Base-by-base conservation (phyloP, 345 rosid species). In the Cochlearia excelsa region DNA sequence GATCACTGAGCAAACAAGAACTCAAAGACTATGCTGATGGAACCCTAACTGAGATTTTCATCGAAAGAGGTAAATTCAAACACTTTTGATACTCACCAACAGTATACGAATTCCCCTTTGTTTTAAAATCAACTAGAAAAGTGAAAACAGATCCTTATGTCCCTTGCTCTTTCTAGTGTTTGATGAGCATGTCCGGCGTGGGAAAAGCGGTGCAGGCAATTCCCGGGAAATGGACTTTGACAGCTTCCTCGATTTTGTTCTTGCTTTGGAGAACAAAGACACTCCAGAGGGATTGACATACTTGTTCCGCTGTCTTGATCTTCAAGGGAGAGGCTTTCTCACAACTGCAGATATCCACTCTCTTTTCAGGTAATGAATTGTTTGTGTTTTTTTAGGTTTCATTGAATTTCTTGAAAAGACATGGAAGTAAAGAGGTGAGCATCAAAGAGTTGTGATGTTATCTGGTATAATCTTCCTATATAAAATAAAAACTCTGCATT, bases 391-490 rank as follows among this genome's bases (percentile, higher is more conserved):
- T 26, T 16, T 23, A 34, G 2, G 26, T 39, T 49, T 46, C 28
- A 33, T 51, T 48, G 40, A 9, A 48, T 46, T 69, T 49, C 6
- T 35, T 4, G 39, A 35, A 10, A 39, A 7, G 53, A 34, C 46
- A 57, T 78, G 97, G 99, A 93, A 93, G 99, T 79, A 72, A 73
- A 89, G 97, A 93, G 90, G 88, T 90, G 73, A 79, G 79, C 96
- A 82, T 85, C 86, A 70, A 62, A 60, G 54, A 84, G 87, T 57
- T 76, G 74, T 80, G 92, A 79, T 93, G 95, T 80, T 82, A 50
- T 79, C 91, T 81, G 94, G 89, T 93, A 80, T 85, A 85, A 76
- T 69, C 99, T 93, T 93, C 99, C 99, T 66, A 93, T 0, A 93
- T 55, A 4, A 61, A 68, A 34, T 7, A 74, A 26, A 74, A 81